These are phyloP conservation scores for Dothideomycetes sp. DNA, from an alignment of 2,329 filamentous ascomycete species.

Conservation along the genomic window DNA sequence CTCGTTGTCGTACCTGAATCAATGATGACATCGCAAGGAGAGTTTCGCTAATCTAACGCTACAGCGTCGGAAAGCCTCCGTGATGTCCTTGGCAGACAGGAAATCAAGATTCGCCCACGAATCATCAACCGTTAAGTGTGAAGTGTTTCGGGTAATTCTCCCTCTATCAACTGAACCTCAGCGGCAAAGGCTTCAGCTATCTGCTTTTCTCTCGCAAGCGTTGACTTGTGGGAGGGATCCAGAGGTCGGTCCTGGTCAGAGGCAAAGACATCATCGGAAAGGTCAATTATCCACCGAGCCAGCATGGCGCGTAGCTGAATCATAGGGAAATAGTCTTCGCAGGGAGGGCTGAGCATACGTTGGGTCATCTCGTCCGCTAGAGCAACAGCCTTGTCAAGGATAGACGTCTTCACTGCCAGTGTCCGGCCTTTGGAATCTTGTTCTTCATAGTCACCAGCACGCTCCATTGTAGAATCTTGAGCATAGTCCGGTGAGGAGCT, in stretches of 20 bases:
- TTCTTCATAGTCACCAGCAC: constrained; percentile 10
- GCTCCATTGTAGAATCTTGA: constrained; percentile 12
- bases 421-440: neutral
- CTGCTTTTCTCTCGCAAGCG: neutral
- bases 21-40: neutral
- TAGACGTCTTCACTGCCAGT: constrained; percentile 16
- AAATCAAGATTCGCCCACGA: no score
- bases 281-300: constrained; percentile 62
- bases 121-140: no score
- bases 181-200: neutral
- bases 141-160: no score
- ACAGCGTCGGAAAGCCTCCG: neutral
- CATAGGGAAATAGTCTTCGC: constrained; percentile 54
- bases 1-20: neutral
- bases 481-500: neutral
- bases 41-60: neutral
- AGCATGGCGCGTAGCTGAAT: constrained; percentile 63
- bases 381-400: constrained; percentile 48
- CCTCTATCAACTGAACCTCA: no score
- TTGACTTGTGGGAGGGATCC: neutral
- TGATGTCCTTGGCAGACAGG: no score
- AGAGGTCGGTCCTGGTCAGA: neutral
- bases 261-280: constrained; percentile 26
- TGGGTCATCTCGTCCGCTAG: constrained; percentile 62
- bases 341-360: constrained; percentile 59